These are phyloP conservation scores for Arachis hypogaea DNA, from an alignment of 306 rosid genomes.

Conservation along the genomic window DNA sequence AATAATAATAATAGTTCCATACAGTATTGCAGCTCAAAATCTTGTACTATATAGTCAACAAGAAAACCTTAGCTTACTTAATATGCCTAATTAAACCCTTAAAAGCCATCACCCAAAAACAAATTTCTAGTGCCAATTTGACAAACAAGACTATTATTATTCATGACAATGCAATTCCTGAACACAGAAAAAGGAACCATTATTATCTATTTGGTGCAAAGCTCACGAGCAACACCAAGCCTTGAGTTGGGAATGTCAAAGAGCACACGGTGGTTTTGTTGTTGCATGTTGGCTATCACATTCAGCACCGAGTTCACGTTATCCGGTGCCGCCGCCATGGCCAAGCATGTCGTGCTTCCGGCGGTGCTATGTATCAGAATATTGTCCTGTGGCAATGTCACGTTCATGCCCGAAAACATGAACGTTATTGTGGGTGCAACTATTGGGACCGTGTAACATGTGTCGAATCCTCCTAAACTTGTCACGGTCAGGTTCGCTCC, in stretches of 20 bases:
- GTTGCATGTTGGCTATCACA: slow-evolving; percentile 95
- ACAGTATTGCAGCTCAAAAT: slow-evolving; percentile 23
- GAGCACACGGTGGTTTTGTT: slow-evolving; percentile 87
- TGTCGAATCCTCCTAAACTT: slow-evolving; percentile 85
- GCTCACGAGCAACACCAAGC: slow-evolving; percentile 87
- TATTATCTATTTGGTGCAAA: slow-evolving; percentile 51
- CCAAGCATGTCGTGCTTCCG: slow-evolving; percentile 75
- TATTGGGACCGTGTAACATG: slow-evolving; percentile 79
- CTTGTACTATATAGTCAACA: slow-evolving; percentile 25
- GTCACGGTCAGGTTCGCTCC: slow-evolving; percentile 53
- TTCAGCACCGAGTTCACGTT: slow-evolving; percentile 89
- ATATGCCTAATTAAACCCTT: slow-evolving; percentile 24
- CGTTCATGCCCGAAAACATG: slow-evolving; percentile 85
- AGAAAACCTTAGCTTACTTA: slow-evolving; percentile 14
- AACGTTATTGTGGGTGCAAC: slow-evolving; percentile 75
- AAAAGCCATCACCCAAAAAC: slow-evolving; percentile 16
- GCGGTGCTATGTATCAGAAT: slow-evolving; percentile 76
- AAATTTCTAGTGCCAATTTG: slow-evolving; percentile 23
- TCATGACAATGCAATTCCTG: not conserved
- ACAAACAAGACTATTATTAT: slow-evolving; percentile 2
- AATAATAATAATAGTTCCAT: slow-evolving; percentile 13
- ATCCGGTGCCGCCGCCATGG: slow-evolving; percentile 78
- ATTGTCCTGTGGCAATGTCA: slow-evolving; percentile 82
- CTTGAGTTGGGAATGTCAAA: slow-evolving; percentile 80
- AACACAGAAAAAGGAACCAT: not conserved